These are phyloP conservation scores for Claviceps sp. DNA, from an alignment of 2,329 filamentous ascomycete genomes.

Conservation along the genomic window DNA sequence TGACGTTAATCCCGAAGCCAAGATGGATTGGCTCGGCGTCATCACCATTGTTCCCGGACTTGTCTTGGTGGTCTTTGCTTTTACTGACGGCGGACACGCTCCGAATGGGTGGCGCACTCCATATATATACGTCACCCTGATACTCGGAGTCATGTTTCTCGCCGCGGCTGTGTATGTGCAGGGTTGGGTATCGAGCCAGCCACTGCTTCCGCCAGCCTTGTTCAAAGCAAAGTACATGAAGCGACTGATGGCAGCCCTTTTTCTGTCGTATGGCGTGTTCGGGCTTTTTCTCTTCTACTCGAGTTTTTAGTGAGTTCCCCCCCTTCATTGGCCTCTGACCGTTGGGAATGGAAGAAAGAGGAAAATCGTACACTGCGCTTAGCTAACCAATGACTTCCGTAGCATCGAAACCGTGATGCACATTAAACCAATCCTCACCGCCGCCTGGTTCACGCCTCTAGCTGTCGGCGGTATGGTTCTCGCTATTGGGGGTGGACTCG, in stretches of 20 bases:
- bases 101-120: constrained; percentile 58
- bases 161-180: constrained; percentile 54
- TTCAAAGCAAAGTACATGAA: constrained; percentile 59
- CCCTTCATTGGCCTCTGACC: neutral
- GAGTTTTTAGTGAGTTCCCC: constrained; percentile 45
- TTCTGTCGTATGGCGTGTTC: constrained; percentile 55
- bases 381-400: neutral
- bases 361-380: neutral
- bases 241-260: constrained; percentile 43
- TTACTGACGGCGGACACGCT: constrained; percentile 60
- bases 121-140: constrained; percentile 54
- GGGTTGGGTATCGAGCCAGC: constrained; percentile 53
- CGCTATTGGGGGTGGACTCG: constrained; percentile 46
- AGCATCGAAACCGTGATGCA: constrained; percentile 48
- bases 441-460: constrained; percentile 57
- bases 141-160: constrained; percentile 48
- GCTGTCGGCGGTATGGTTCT: constrained; percentile 55
- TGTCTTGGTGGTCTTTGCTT: constrained; percentile 58
- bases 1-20: constrained; percentile 11
- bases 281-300: constrained; percentile 58
- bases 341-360: neutral
- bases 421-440: constrained; percentile 46
- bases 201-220: constrained; percentile 55
- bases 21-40: constrained; percentile 58
- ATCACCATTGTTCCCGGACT: constrained; percentile 49